Base-by-base conservation (phyloP, 129 eudicot species). In the Apium graveolens region DNA sequence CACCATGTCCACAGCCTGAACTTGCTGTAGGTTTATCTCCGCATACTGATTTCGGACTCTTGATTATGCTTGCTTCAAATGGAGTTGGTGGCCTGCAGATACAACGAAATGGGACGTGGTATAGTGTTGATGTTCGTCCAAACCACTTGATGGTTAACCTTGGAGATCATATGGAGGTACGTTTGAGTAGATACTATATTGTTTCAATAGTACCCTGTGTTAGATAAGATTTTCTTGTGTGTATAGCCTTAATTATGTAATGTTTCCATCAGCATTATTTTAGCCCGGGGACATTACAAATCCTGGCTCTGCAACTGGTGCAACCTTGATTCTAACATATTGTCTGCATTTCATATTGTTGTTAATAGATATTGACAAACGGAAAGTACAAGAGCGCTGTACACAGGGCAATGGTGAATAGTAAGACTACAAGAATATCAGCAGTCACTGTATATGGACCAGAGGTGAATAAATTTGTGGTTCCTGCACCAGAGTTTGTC, bases 1-100 rank as follows among this genome's bases (percentile, higher is more conserved):
- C 89, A 1, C 84, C 82, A 9, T 86, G 89, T 76, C 89, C 86
- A 51, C 89, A 77, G 45, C 89, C 89, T 13, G 84, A 86, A 34
- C 86, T 82, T n/a, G 86, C 84, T 16, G 80, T 86, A 7, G 84
- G 89, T 18, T 42, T 86, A 41, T 79, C 89, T 8, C 86, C 89
- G 31, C 89, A 86, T 60, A 74, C 89, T 38, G 89, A 82, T 46
- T 82, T 75, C 39, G 89, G 89, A 73, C 78, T 83, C 21, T 41
- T 86, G 63, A 80, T 83, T 0, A 62, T 86, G 20, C 49, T 86
- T 2, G 69, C 81, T 66, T 44, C 81, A 37, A 82, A 86, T 34
- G 84, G 85, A 65, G 80, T 65, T 1, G 80, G 65, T 65, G 84
- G 84, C 16, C 84, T 81, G 5, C 84, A 81, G 46, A 68, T 81